Conservation (phyloP, 2,329 filamentous ascomycete genomes). For the Tolypocladium ovalisporum region DNA sequence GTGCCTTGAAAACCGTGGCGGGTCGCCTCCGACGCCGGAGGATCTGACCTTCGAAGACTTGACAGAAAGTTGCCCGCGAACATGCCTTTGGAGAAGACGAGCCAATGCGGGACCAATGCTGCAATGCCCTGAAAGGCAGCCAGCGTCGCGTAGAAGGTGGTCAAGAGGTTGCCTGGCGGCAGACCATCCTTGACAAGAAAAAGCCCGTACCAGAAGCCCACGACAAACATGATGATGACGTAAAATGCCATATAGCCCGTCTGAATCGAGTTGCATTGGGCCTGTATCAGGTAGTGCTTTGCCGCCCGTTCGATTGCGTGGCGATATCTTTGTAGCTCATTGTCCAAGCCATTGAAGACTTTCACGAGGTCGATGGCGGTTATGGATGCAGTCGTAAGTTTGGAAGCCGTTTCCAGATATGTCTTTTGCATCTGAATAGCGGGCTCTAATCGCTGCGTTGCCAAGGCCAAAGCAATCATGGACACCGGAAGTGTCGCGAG, state of each 20-base stretch:
- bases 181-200: slow-evolving; percentile 52
- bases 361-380: slow-evolving; percentile 77
- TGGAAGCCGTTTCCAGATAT: slow-evolving; percentile 60
- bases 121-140: slow-evolving; percentile 68
- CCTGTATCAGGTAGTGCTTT: slow-evolving; percentile 55
- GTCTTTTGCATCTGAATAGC: slow-evolving; percentile 59
- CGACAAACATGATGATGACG: slow-evolving; percentile 68
- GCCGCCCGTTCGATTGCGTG: slow-evolving; percentile 46
- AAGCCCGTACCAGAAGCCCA: slow-evolving; percentile 84
- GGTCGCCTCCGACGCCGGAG: not conserved
- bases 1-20: slow-evolving; percentile 2
- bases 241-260: slow-evolving; percentile 64
- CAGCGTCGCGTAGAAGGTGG: slow-evolving; percentile 75
- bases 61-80: slow-evolving; percentile 57
- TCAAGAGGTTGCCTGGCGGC: slow-evolving; percentile 59
- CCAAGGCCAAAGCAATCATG: slow-evolving; percentile 43
- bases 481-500: slow-evolving; percentile 63
- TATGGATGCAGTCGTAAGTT: slow-evolving; percentile 58
- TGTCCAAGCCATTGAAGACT: slow-evolving; percentile 63
- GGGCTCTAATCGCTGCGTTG: slow-evolving; percentile 50
- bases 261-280: slow-evolving; percentile 58
- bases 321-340: slow-evolving; percentile 58
- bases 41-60: slow-evolving; percentile 21
- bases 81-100: slow-evolving; percentile 70
- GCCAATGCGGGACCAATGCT: slow-evolving; percentile 62